Percentiles rank a stretch among this genome's conserved stretches.
Evolutionary conservation across 2,329 filamentous ascomycete species (phyloP).

Genomic region (Paramyrothecium sp.): DNA sequence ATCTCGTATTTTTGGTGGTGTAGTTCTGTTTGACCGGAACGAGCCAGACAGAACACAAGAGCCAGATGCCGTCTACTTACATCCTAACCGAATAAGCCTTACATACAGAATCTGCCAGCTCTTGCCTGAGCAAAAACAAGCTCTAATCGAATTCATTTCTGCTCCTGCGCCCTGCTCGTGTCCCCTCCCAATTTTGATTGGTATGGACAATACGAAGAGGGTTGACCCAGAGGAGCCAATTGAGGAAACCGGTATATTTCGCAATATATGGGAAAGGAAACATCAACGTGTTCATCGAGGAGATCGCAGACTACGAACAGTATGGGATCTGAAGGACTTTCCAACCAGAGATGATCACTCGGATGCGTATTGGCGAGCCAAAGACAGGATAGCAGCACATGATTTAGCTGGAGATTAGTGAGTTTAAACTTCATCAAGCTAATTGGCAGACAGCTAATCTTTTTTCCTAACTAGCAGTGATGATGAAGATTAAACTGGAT

Average conservation of each 20-base stretch:
- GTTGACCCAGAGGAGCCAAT: conserved; percentile 27
- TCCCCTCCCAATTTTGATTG: conserved; percentile 13
- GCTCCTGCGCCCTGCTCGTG: not conserved
- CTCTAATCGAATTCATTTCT: conserved; percentile 13
- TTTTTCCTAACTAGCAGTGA: no score
- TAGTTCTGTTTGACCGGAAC: conserved; percentile 1
- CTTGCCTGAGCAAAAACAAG: no score
- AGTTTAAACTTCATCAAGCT: no score
- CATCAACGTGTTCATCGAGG: not conserved
- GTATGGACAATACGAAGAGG: conserved; percentile 14
- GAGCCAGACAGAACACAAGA: not conserved
- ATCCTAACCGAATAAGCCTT: conserved; percentile 3
- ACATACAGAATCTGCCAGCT: conserved; percentile 18
- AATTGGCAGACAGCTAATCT: no score
- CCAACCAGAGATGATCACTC: not conserved
- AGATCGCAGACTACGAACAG: not conserved
- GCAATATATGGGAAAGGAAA: conserved; percentile 29
- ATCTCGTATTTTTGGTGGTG: conserved; percentile 8
- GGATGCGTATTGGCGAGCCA: not conserved
- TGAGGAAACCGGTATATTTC: conserved; percentile 23
- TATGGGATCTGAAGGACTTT: not conserved
- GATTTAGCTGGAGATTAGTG: no score
- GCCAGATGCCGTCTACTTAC: conserved; percentile 9
- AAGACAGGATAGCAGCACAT: no score
- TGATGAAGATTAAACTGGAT: no score